Evolutionary conservation across 2,329 filamentous ascomycete genomes (phyloP), one percentile per base, ranked within the genome.

Genomic region (Botryotinia calthae): DNA sequence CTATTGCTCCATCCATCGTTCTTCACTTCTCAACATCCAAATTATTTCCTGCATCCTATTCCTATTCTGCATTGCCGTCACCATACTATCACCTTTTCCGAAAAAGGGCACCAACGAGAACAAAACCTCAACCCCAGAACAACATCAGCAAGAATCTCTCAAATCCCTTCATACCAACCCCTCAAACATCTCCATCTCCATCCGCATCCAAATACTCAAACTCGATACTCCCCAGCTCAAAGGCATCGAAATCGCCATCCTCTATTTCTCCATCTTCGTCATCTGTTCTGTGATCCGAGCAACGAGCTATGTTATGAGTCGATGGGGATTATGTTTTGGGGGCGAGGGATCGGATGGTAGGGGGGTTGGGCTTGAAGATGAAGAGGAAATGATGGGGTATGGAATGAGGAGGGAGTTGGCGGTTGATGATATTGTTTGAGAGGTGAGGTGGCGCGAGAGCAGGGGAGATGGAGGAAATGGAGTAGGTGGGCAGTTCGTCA

Each of bases 101-200:
- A n/a, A 8, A 1, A n/a, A 1, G 4, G 34, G 34, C 34, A 34
- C 3, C 34, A 2, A 0, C 2, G 48, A n/a, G 25, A n/a, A n/a
- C 1, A 10, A 6, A 6, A 14, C 12, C 12, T n/a, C 25, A 0
- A 7, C 25, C 1, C 12, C n/a, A n/a, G 4, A 16, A 16, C 48
- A 1, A 14, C 5, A n/a, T 14, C 4, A 51, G 0, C 2, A 16
- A 7, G 0, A 5, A 2, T 2, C 25, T 0, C 48, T n/a, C 25
- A 6, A 5, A n/a, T n/a, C 12, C 6, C 48, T 51, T 16, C 25
- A n/a, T 10, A 2, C 25, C 46, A 51, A 6, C 0, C 5, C 25
- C 48, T 2, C 22, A 12, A 14, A 51, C 4, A n/a, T 14, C 4
- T 4, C 12, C 46, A n/a, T n/a, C n/a, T n/a, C n/a, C n/a, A n/a